A percentile compares a stretch with the other conserved stretches of the same genome.
phyloP scores from a whole-genome alignment of 1,139 yeast species.

The Debaryomyces psychrophilus region DNA sequence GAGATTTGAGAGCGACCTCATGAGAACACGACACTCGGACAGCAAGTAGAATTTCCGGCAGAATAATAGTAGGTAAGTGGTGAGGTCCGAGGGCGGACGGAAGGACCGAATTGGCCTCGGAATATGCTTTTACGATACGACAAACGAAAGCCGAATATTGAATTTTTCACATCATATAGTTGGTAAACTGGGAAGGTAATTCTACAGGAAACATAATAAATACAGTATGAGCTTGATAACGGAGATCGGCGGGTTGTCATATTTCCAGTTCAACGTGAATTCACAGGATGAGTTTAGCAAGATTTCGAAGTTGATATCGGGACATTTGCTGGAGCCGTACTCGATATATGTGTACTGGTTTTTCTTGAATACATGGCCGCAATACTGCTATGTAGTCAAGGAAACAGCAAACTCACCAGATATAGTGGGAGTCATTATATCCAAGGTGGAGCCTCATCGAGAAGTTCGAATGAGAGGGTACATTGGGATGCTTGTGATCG shows the following conservation, averaged over 20 bases:
- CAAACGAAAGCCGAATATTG: background rate
- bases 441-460: conserved; percentile 82
- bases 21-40: conserved; percentile 5
- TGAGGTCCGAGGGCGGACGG: conserved; percentile 1
- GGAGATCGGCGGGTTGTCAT: conserved; percentile 21
- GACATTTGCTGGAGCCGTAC: conserved; percentile 50
- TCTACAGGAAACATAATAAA: background rate
- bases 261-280: conserved; percentile 27
- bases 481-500: conserved; percentile 94
- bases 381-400: conserved; percentile 45
- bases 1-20: background rate
- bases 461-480: conserved; percentile 77
- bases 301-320: conserved; percentile 35
- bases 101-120: conserved; percentile 1
- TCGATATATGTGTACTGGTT: conserved; percentile 54
- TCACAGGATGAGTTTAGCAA: conserved; percentile 33
- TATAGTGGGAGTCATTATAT: conserved; percentile 79
- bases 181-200: background rate
- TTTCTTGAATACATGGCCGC: conserved; percentile 51
- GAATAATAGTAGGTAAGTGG: background rate
- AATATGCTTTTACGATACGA: background rate
- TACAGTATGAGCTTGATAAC: conserved; percentile 5
- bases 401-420: conserved; percentile 16
- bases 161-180: background rate
- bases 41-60: conserved; percentile 6